Conservation (phyloP, 768 basidiomycete genomes). For the Kwoniella mangroviensis region DNA sequence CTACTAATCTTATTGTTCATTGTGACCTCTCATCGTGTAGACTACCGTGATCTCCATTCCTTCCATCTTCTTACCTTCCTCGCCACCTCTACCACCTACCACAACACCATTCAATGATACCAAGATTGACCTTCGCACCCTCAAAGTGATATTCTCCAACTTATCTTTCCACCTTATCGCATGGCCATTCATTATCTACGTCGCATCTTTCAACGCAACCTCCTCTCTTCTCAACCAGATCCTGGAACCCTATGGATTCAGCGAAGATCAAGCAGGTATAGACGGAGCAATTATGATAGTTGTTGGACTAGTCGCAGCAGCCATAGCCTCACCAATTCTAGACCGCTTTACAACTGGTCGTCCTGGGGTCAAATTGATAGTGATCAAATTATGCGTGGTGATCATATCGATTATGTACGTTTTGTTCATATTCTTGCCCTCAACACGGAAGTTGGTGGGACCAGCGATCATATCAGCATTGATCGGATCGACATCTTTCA, state of each 20-base stretch:
- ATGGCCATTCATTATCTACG: conserved; percentile 25
- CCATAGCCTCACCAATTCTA: conserved; percentile 16
- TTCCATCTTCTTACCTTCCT: conserved; percentile 8
- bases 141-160: conserved; percentile 1
- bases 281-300: conserved; percentile 21
- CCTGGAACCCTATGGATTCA: conserved; percentile 15
- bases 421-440: conserved; percentile 15
- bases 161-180: conserved; percentile 20
- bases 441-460: not conserved
- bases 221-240: conserved; percentile 24
- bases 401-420: conserved; percentile 13
- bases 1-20: not conserved
- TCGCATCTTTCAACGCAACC: conserved; percentile 23
- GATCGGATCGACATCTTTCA: conserved; percentile 14
- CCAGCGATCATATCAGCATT: conserved; percentile 14
- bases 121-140: not conserved
- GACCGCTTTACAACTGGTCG: conserved; percentile 7
- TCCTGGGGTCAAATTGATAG: not conserved
- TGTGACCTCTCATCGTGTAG: not conserved
- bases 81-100: conserved; percentile 20
- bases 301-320: conserved; percentile 17
- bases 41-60: conserved; percentile 14
- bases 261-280: conserved; percentile 24
- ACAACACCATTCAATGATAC: conserved; percentile 6
- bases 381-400: conserved; percentile 11